A percentile compares a stretch with the other conserved stretches of the same genome.
These are phyloP conservation scores for Oidiodendron maius DNA, from an alignment of 495 filamentous ascomycete species.

Conservation along the genomic window DNA sequence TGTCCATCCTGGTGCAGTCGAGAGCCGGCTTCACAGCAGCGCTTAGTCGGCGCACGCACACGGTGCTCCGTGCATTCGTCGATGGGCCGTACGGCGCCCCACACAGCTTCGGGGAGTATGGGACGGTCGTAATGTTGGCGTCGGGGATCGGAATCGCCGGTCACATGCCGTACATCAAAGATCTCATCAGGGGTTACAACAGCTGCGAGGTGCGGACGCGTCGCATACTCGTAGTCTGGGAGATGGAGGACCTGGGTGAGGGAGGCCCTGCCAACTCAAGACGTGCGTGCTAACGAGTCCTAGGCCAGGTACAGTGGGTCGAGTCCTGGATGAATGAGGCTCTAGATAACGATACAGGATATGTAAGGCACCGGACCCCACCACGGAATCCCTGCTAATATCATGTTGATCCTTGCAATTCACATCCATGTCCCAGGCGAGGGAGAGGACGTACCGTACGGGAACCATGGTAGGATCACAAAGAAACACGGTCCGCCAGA, in stretches of 20 bases:
- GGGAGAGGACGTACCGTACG: conserved; percentile 7
- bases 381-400: not conserved
- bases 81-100: conserved; percentile 30
- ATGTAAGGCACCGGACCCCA: conserved; percentile 8
- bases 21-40: conserved; percentile 27
- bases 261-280: conserved; percentile 13
- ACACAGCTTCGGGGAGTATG: conserved; percentile 27
- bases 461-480: conserved; percentile 9
- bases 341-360: conserved; percentile 16
- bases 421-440: conserved; percentile 5
- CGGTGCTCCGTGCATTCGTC: conserved; percentile 23
- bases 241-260: conserved; percentile 24
- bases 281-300: not conserved
- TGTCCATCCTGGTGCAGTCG: conserved; percentile 26
- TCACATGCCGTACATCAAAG: conserved; percentile 33
- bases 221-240: conserved; percentile 27
- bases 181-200: conserved; percentile 27
- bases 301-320: conserved; percentile 19
- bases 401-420: conserved; percentile 18
- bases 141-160: conserved; percentile 33
- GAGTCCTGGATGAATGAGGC: conserved; percentile 22
- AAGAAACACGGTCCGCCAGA: conserved; percentile 6
- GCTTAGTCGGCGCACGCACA: conserved; percentile 14
- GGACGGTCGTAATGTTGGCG: conserved; percentile 28
- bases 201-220: conserved; percentile 24